These are phyloP conservation scores for Kalaharituber pfeilii DNA, from an alignment of 2,329 filamentous ascomycete species.

Conservation along the genomic window DNA sequence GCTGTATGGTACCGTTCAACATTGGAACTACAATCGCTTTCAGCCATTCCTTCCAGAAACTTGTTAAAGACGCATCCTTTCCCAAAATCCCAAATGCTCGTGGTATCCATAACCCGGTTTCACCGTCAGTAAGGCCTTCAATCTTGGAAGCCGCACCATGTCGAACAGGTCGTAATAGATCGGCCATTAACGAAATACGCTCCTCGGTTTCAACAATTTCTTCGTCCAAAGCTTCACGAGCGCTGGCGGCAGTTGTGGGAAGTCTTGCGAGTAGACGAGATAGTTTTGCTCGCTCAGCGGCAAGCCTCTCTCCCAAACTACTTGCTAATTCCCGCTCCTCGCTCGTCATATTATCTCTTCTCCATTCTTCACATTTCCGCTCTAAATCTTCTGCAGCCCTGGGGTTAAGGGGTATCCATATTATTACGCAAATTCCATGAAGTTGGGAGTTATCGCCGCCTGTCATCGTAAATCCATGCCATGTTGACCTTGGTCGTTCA, in stretches of 20 bases:
- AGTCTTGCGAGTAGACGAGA: conserved; percentile 74
- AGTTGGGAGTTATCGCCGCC: conserved; percentile 79
- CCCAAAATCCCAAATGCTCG: conserved; percentile 86
- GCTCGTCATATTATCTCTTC: conserved; percentile 70
- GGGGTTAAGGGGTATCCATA: conserved; percentile 77
- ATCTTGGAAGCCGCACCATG: conserved; percentile 95
- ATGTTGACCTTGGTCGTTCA: conserved; percentile 82
- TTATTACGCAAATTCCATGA: conserved; percentile 75
- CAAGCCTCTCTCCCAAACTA: conserved; percentile 69
- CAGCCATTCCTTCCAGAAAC: conserved; percentile 98
- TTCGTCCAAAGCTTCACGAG: conserved; percentile 72
- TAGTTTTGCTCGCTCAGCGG: conserved; percentile 70
- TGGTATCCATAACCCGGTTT: conserved; percentile 90
- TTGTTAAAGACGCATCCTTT: conserved; percentile 61
- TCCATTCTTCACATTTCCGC: conserved; percentile 66
- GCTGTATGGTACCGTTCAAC: conserved; percentile 80
- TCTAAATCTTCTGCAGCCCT: conserved; percentile 72
- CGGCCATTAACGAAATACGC: conserved; percentile 92
- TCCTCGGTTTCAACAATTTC: conserved; percentile 92
- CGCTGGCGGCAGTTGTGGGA: conserved; percentile 62
- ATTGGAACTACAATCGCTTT: conserved; percentile 87
- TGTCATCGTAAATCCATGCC: conserved; percentile 99
- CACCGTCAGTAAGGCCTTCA: conserved; percentile 83
- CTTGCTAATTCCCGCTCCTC: conserved; percentile 83
- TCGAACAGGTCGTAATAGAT: conserved; percentile 76